A percentile compares a stretch with the other conserved stretches of the same genome.
Conservation (phyloP, 2,329 filamentous ascomycete species). For the Ophiostoma australiae region DNA sequence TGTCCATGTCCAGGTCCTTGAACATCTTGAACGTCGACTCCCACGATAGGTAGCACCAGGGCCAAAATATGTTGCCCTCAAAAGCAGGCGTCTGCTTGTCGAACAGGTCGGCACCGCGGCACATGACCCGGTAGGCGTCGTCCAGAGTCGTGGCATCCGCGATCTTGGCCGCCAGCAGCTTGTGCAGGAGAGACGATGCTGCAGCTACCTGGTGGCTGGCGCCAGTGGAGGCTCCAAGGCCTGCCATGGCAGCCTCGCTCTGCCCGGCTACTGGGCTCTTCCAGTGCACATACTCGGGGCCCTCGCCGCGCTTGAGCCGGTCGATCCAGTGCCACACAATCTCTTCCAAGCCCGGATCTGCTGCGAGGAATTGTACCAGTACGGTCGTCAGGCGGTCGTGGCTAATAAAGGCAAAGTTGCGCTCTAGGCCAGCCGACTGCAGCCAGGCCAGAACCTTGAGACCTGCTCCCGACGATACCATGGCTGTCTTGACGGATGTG, state of each 20-base stretch:
- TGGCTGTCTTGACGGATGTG: slow-evolving; percentile 34
- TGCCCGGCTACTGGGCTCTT: background rate
- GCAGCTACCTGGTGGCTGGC: slow-evolving; percentile 18
- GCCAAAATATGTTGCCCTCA: slow-evolving; percentile 36
- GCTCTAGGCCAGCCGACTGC: slow-evolving; percentile 45
- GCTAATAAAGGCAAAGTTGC: slow-evolving; percentile 44
- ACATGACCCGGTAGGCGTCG: slow-evolving; percentile 45
- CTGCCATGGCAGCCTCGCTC: background rate
- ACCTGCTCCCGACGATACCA: slow-evolving; percentile 44
- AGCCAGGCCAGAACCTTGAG: slow-evolving; percentile 51
- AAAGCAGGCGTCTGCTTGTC: slow-evolving; percentile 36
- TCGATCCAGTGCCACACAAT: slow-evolving; percentile 51
- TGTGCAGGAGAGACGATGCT: slow-evolving; percentile 38
- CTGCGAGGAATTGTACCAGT: slow-evolving; percentile 48
- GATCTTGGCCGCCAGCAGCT: slow-evolving; percentile 38
- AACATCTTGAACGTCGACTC: slow-evolving; percentile 49
- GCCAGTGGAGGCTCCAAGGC: too few relatives aligned
- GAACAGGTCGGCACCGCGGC: slow-evolving; percentile 44
- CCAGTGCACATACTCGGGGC: slow-evolving; percentile 22
- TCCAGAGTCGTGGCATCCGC: slow-evolving; percentile 42
- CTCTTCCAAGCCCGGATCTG: slow-evolving; percentile 50
- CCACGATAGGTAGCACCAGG: slow-evolving; percentile 50
- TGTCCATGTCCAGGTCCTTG: slow-evolving; percentile 42
- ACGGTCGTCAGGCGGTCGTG: slow-evolving; percentile 35
- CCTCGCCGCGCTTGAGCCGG: slow-evolving; percentile 35